Evolutionary conservation across 345 rosid genomes (phyloP).

Genomic region (Firmiana major): DNA sequence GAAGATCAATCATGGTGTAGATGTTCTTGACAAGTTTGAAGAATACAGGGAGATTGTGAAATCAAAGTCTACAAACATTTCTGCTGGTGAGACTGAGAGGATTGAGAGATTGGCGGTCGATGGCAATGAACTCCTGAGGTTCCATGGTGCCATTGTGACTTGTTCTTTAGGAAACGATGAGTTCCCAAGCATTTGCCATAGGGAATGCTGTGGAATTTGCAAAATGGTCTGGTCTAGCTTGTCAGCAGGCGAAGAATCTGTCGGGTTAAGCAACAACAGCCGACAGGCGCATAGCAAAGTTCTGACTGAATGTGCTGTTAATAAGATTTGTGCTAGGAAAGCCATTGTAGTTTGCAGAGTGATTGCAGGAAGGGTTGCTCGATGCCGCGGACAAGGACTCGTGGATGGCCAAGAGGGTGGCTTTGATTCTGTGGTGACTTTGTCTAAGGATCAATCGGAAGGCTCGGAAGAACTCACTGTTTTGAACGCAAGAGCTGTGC

Average conservation of each 20-base stretch:
- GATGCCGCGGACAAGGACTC: background rate
- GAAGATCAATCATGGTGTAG: background rate
- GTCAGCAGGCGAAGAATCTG: background rate
- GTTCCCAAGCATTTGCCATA: background rate
- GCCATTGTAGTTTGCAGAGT: conserved; percentile 8
- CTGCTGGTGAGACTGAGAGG: background rate
- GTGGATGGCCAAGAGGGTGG: conserved; percentile 2
- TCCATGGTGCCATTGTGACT: background rate
- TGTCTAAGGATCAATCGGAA: background rate
- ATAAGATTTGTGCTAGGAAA: background rate
- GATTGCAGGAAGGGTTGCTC: conserved; percentile 9
- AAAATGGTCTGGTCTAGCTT: background rate
- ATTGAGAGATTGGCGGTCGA: conserved; percentile 5
- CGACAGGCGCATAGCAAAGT: background rate
- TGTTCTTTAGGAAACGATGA: conserved; percentile 2
- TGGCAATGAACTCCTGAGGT: conserved; percentile 12
- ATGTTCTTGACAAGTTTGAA: conserved; percentile 9
- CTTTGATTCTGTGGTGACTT: background rate
- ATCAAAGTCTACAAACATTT: background rate
- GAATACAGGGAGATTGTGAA: background rate
- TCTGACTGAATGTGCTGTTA: background rate
- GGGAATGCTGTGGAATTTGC: conserved; percentile 6
- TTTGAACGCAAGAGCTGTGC: conserved; percentile 3
- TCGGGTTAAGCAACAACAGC: background rate
- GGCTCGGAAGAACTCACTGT: background rate